These are phyloP conservation scores for Nicotiana noctiflora DNA, from an alignment of 257 asterid species.

Conservation along the genomic window DNA sequence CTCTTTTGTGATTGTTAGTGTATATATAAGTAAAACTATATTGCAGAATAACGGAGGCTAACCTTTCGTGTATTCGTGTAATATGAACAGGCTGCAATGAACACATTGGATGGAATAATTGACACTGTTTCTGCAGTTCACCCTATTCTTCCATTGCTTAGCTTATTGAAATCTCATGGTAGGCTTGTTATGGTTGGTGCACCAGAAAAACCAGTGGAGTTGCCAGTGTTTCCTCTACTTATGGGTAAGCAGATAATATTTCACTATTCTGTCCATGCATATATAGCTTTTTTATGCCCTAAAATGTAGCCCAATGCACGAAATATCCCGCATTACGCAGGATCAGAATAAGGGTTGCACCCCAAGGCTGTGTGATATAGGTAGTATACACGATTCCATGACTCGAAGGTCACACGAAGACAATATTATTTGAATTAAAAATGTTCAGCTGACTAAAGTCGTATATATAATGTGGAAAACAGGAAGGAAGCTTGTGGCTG, in stretches of 20 bases:
- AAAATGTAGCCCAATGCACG: not conserved
- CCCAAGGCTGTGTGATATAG: no score
- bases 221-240: slow-evolving; percentile 36
- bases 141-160: slow-evolving; percentile 34
- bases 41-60: not conserved
- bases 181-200: slow-evolving; percentile 55
- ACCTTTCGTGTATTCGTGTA: not conserved
- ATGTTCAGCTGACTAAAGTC: not conserved
- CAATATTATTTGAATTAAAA: not conserved
- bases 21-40: no score
- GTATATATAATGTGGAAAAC: not conserved
- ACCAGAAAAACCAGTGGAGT: slow-evolving; percentile 49
- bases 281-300: not conserved
- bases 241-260: slow-evolving; percentile 17
- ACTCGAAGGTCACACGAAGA: no score
- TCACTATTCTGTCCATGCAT: not conserved
- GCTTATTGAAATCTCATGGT: slow-evolving; percentile 39
- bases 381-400: no score
- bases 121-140: slow-evolving; percentile 54
- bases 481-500: slow-evolving; percentile 19
- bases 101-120: slow-evolving; percentile 46
- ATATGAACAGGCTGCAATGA: slow-evolving; percentile 34
- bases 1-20: no score
- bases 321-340: no score
- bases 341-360: fast-evolving